Evolutionary conservation across 768 basidiomycete genomes (phyloP).

Genomic region (Coprinellus micaceus): DNA sequence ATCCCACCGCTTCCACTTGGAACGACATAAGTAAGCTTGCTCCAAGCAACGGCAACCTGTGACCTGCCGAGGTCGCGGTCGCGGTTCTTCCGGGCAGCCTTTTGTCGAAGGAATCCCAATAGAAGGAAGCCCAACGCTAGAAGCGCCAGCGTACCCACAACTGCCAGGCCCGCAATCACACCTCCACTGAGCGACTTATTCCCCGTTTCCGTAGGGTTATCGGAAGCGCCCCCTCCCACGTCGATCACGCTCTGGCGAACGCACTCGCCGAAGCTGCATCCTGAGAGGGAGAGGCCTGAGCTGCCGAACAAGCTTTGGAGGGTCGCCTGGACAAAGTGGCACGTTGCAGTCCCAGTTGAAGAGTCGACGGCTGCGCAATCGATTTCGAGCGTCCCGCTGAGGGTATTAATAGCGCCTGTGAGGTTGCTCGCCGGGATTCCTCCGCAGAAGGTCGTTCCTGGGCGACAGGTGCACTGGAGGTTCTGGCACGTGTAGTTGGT

Average conservation of each 20-base stretch:
- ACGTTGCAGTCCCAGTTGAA: conserved; percentile 49
- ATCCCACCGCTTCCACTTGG: conserved; percentile 19
- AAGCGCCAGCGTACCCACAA: conserved; percentile 66
- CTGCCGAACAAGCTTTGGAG: conserved; percentile 72
- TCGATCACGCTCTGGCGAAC: conserved; percentile 79
- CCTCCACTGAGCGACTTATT: conserved; percentile 61
- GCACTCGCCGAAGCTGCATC: conserved; percentile 87
- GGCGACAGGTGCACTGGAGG: conserved; percentile 70
- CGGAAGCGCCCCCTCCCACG: conserved; percentile 36
- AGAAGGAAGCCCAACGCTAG: conserved; percentile 56
- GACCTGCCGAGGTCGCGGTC: conserved; percentile 38
- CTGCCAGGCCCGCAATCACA: conserved; percentile 87
- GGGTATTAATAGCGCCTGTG: conserved; percentile 57
- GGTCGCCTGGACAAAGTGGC: conserved; percentile 71
- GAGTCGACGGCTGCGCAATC: conserved; percentile 52
- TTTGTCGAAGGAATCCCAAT: conserved; percentile 60
- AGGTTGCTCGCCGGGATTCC: conserved; percentile 43
- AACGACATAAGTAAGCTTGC: conserved; percentile 63
- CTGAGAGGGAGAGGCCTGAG: conserved; percentile 64
- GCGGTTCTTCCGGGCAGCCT: conserved; percentile 50
- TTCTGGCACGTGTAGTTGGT: conserved; percentile 69
- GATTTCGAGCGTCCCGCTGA: conserved; percentile 64
- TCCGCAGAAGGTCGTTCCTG: conserved; percentile 75
- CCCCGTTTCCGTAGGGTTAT: conserved; percentile 22
- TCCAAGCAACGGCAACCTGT: conserved; percentile 68